Base-by-base conservation (phyloP, 768 basidiomycete genomes). In the Suillus clintonianus region DNA sequence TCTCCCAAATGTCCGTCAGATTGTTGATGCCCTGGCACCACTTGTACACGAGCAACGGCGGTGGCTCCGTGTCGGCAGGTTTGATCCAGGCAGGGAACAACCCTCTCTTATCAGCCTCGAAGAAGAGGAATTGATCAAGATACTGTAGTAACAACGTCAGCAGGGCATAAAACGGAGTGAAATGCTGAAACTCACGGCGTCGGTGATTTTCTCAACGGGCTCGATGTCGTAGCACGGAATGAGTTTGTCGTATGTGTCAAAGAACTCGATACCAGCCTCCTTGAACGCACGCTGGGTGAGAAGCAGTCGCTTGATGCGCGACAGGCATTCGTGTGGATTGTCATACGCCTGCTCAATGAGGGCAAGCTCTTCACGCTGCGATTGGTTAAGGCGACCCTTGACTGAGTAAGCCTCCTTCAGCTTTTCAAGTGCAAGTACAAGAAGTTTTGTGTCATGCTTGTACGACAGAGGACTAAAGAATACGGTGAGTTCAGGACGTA, bases 21-120 rank as follows among this genome's bases (percentile, higher is more conserved):
- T 99, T 99, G 80, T 99, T 99, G 83, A 99, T 96, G 47, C 97
- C 97, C 79, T 99, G 97, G 72, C 95, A 97, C 97, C 97, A 99
- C 84, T 98, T 99, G 82, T 98, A 99, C 37, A 98, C 96, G 37
- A 99, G 87, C 17, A 99, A 85, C 3, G 97, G 97, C 0, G 97
- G 95, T 3, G 97, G 97, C 72, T 99, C 97, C 0, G 94, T 96
- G 70, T 99, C 95, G 57, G 94, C 92, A 30, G 97, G 97, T 80
- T 99, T 99, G 76, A 99, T 97, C 97, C 97, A 99, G 1, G 95
- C 89, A 13, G 97, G 97, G 89, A 99, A 99, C 27, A 99, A 79
- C 55, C 95, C 94, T 69, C 97, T 91, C 77, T 99, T 99, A 80
- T 99, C 97, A 24, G 95, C 95, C 75, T 99, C 97, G 72, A 97